Percentiles rank a stretch among this genome's conserved stretches.
Evolutionary conservation across 2,329 filamentous ascomycete species (phyloP).

Genomic region (Penicillium psychrosexuale): DNA sequence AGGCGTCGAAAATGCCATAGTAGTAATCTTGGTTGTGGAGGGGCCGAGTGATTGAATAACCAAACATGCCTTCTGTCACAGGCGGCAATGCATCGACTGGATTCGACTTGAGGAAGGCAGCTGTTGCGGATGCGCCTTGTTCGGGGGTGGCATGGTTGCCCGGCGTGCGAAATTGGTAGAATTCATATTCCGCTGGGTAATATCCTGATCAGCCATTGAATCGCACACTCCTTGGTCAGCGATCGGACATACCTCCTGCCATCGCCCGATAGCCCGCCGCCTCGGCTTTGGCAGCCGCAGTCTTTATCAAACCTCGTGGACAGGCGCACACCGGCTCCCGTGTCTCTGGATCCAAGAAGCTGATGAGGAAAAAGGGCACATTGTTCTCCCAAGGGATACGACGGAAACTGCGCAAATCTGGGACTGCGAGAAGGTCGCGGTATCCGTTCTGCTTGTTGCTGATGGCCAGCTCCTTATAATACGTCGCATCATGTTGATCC

Average conservation of each 20-base stretch:
- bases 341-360: conserved; percentile 79
- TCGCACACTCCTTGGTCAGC: neutral
- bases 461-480: conserved; percentile 77
- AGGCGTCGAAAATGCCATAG: conserved; percentile 80
- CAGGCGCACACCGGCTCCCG: conserved; percentile 70
- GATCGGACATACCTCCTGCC: conserved; percentile 69
- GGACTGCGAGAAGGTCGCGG: conserved; percentile 75
- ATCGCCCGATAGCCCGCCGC: conserved; percentile 73
- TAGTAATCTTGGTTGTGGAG: conserved; percentile 91
- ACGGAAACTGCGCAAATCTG: conserved; percentile 73
- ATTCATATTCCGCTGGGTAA: conserved; percentile 79
- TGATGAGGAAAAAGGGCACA: conserved; percentile 79
- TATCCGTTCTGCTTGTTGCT: conserved; percentile 92
- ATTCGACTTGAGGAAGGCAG: conserved; percentile 70
- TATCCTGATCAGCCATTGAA: conserved; percentile 10
- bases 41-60: conserved; percentile 82
- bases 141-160: conserved; percentile 47
- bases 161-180: conserved; percentile 83
- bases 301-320: conserved; percentile 71
- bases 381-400: conserved; percentile 89
- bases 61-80: conserved; percentile 92
- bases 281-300: conserved; percentile 64
- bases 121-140: conserved; percentile 65
- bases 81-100: conserved; percentile 69
- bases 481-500: conserved; percentile 95